Percentiles rank a stretch among this genome's conserved stretches.
Conservation (phyloP, 352 stramenopile genomes). For the Globisporangium spinosum region DNA sequence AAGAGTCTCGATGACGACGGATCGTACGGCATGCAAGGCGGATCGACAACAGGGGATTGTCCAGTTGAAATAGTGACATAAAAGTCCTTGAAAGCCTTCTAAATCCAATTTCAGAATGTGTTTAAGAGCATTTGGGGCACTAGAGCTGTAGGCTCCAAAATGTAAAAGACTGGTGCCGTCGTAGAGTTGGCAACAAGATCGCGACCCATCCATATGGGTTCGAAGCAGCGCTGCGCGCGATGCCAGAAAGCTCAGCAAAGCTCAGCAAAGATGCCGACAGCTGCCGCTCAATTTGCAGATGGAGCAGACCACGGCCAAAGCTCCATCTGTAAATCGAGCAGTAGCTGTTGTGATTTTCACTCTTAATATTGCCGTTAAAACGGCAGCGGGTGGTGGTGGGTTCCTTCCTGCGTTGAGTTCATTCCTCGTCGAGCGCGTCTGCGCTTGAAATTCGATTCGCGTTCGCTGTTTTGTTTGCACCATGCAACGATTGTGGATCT, state of each 20-base stretch:
- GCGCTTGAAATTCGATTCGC: too few species aligned
- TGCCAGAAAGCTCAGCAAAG: constrained; percentile 1
- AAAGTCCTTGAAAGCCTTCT: neutral
- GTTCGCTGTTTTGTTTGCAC: too few species aligned
- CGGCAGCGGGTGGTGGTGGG: too few species aligned
- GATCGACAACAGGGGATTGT: neutral
- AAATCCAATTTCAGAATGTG: too few species aligned
- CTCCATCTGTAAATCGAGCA: too few species aligned
- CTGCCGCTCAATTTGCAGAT: neutral
- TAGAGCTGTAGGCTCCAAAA: neutral
- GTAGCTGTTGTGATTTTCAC: too few species aligned
- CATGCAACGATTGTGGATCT: too few species aligned
- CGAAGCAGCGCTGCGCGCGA: neutral
- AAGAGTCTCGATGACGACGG: constrained; percentile 3
- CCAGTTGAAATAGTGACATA: neutral
- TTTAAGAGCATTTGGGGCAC: neutral
- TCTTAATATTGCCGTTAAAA: too few species aligned
- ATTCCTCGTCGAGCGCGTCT: too few species aligned
- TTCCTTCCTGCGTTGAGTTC: too few species aligned
- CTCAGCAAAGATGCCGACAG: neutral
- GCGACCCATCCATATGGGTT: constrained; percentile 4
- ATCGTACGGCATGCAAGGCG: neutral
- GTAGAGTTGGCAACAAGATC: neutral
- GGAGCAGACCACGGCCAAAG: too few species aligned
- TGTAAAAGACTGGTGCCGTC: neutral